Percentiles rank a stretch among this genome's conserved stretches.
phyloP scores from a whole-genome alignment of 78 protist genomes.

The Dictyostelium brefeldianum region DNA sequence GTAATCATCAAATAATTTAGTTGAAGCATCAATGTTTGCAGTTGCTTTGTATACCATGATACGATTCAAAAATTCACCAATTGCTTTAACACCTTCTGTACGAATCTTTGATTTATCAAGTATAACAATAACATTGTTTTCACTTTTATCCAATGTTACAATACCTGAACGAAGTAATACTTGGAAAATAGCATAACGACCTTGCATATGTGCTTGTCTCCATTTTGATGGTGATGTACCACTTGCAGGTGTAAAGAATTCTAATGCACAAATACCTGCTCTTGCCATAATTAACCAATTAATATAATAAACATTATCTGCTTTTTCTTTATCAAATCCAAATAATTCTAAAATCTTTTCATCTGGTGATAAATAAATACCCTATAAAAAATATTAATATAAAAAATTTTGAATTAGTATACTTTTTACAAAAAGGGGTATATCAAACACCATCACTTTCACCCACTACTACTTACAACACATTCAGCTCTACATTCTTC shows the following conservation, averaged over 20 bases:
- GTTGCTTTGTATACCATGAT: conserved; percentile 60
- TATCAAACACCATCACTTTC: too few species aligned
- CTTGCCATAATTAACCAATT: conserved; percentile 93
- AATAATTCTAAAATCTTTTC: conserved; percentile 72
- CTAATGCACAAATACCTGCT: conserved; percentile 87
- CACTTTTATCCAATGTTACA: conserved; percentile 18
- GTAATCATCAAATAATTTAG: conserved; percentile 27
- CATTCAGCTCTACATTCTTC: conserved; percentile 94
- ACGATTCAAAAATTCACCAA: conserved; percentile 62
- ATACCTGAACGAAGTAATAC: conserved; percentile 79
- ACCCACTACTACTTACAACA: neutral
- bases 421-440: too few species aligned
- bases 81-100: conserved; percentile 72
- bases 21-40: conserved; percentile 11
- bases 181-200: conserved; percentile 83
- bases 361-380: conserved; percentile 66
- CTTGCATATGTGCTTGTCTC: conserved; percentile 92
- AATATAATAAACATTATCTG: conserved; percentile 65
- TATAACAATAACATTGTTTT: conserved; percentile 30
- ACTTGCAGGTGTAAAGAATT: conserved; percentile 86
- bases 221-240: neutral
- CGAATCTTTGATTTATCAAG: conserved; percentile 82
- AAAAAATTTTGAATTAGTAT: too few species aligned
- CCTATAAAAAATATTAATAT: neutral
- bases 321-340: conserved; percentile 64